Base-by-base conservation (phyloP, 2,329 filamentous ascomycete genomes). In the Penicillium sp. region DNA sequence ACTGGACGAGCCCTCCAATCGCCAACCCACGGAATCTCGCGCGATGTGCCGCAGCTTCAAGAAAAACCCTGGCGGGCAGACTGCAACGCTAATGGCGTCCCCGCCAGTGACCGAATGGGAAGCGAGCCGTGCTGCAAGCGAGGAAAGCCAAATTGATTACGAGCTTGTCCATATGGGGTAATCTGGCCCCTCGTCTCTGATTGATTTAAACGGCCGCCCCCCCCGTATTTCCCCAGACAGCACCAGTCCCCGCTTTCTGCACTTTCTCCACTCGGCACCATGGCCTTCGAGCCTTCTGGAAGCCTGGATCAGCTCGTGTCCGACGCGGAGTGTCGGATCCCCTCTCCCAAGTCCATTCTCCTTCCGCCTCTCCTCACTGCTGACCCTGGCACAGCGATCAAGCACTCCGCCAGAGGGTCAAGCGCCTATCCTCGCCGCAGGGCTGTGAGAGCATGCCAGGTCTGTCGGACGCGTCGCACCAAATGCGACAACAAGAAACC, bases 401-500 rank as follows among this genome's bases (percentile, higher is more conserved):
- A 15, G 11, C 35, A 41, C 11, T 15, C 35, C 11, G 17, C 11
- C 11, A 13, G 35, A 3, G 35, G 35, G 11, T 11, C 35, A 11
- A 11, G 35, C 2, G 56, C 46, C 11, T 53, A 53, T 53, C n/a
- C 50, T 7, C 50, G 50, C 8, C 31, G 23, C 50, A 60, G 71
- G 30, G 72, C 72, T 19, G 67, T 73, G 21, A 65, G 66, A 57
- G 72, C 71, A 6, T 74, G 72, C 56, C 71, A 73, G 35, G 70
- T 69, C 23, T 75, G 72, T 60, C 66, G 72, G n/a, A 59, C 68
- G 7, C 62, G 72, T 19, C 61, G 71, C 31, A 74, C 71, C 11
- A 75, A 75, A 63, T 75, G 72, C 60, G 70, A 75, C 60, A 71
- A 75, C 51, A 66, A 61, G 38, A 62, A 66, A 29, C 71, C 72